phyloP scores from a whole-genome alignment of 768 basidiomycete species.

The Leccinum uliginosum region DNA sequence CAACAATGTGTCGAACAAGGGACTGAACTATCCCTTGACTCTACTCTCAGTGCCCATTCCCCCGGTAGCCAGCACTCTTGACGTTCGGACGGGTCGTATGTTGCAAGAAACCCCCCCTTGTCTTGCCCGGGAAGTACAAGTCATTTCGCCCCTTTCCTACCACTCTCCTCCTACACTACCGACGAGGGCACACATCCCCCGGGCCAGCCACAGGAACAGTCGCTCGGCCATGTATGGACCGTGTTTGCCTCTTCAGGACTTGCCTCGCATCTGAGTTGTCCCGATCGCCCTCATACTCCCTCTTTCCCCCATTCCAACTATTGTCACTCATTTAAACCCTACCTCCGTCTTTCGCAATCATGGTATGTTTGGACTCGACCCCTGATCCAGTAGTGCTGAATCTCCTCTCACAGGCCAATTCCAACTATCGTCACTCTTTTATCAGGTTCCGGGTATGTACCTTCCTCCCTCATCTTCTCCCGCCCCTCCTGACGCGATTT shows the following conservation, averaged over 20 bases:
- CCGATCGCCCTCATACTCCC: background rate
- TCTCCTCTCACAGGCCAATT: background rate
- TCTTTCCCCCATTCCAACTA: conserved; percentile 6
- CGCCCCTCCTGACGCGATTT: background rate
- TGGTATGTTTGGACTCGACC: conserved; percentile 1
- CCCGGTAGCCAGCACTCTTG: background rate
- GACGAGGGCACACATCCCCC: background rate
- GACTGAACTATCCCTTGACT: conserved; percentile 5
- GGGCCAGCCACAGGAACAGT: background rate
- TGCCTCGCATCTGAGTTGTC: conserved; percentile 1
- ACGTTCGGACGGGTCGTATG: background rate
- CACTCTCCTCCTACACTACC: conserved; percentile 4
- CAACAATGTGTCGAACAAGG: conserved; percentile 2
- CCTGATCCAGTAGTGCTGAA: background rate
- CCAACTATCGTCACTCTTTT: conserved; percentile 16
- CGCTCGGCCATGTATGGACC: background rate
- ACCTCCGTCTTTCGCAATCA: background rate
- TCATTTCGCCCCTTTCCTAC: background rate
- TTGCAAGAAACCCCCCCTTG: background rate
- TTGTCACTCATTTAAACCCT: conserved; percentile 13
- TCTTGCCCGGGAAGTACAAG: background rate
- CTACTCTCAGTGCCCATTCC: background rate
- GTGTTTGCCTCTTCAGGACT: background rate
- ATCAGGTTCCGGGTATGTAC: background rate
- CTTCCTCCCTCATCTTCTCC: background rate